Conservation (phyloP, 1,284 basidiomycete species). For the Mycena sp. region DNA sequence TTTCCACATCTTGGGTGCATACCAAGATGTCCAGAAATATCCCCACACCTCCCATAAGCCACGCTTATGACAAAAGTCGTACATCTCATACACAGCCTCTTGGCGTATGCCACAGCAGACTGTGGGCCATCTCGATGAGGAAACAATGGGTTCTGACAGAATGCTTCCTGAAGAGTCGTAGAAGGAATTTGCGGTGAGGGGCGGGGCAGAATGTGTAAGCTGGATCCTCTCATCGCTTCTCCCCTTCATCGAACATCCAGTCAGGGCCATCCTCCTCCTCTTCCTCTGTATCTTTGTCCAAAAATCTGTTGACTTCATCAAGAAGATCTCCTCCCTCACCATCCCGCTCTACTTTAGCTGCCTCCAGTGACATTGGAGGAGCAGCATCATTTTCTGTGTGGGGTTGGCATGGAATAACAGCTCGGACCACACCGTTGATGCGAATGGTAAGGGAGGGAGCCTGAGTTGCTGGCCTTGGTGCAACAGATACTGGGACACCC, state of each 20-base stretch:
- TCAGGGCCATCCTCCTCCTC: constrained; percentile 42
- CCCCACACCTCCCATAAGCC: constrained; percentile 46
- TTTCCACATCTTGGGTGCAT: constrained; percentile 41
- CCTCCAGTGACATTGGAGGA: neutral
- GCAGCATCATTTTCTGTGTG: neutral
- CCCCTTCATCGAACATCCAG: constrained; percentile 44
- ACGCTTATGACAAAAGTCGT: constrained; percentile 40
- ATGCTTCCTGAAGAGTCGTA: constrained; percentile 43
- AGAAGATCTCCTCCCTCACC: constrained; percentile 25
- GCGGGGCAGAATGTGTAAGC: constrained; percentile 45
- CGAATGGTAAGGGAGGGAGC: neutral
- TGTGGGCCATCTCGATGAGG: constrained; percentile 26
- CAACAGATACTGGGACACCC: neutral
- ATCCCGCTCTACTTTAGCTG: neutral
- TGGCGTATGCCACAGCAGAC: constrained; percentile 12
- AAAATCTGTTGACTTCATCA: constrained; percentile 18
- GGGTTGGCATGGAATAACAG: neutral
- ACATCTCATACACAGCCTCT: constrained; percentile 44
- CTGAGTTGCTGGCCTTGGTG: neutral
- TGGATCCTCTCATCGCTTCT: constrained; percentile 32
- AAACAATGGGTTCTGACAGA: constrained; percentile 42
- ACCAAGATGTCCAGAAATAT: constrained; percentile 48
- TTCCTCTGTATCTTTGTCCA: constrained; percentile 13
- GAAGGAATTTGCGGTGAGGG: constrained; percentile 37
- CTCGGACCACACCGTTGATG: constrained; percentile 1